phyloP scores from a whole-genome alignment of 179 eudicot species.

The Camellia oleifera region DNA sequence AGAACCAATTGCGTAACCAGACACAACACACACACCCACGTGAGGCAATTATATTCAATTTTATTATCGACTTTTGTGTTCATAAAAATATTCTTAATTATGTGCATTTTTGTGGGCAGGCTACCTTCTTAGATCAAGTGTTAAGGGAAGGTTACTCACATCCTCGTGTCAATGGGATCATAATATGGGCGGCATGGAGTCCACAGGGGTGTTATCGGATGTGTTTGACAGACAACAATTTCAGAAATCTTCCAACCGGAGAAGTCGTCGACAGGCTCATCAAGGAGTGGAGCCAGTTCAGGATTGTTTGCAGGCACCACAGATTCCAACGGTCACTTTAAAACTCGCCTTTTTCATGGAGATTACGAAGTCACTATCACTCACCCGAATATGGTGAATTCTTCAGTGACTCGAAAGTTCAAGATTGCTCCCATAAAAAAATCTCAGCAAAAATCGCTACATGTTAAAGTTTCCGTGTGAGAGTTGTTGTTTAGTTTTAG shows the following conservation, averaged over 20 bases:
- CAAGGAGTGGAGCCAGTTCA: conserved; percentile 31
- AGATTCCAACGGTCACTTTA: conserved; percentile 19
- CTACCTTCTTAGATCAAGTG: conserved; percentile 32
- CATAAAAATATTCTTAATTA: no score
- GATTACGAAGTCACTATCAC: conserved; percentile 21
- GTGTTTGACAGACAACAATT: conserved; percentile 55
- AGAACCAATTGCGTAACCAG: no score
- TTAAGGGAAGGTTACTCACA: conserved; percentile 51
- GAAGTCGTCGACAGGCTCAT: conserved; percentile 51
- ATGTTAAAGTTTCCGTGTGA: not conserved
- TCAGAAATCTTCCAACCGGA: conserved; percentile 50
- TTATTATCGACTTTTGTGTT: no score
- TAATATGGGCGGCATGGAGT: conserved; percentile 52
- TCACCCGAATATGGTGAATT: not conserved
- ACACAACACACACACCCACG: no score
- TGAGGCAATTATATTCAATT: no score
- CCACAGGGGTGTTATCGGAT: conserved; percentile 43
- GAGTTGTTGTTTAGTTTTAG: not conserved
- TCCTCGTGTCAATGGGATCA: conserved; percentile 43
- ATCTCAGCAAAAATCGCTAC: not conserved
- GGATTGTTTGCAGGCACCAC: not conserved
- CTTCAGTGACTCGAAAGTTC: conserved; percentile 4
- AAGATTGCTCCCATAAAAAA: not conserved
- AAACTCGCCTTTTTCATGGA: conserved; percentile 28
- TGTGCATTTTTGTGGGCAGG: not conserved